Conservation (phyloP, 2,329 filamentous ascomycete genomes). For the Neophaeococcomyces aloes region DNA sequence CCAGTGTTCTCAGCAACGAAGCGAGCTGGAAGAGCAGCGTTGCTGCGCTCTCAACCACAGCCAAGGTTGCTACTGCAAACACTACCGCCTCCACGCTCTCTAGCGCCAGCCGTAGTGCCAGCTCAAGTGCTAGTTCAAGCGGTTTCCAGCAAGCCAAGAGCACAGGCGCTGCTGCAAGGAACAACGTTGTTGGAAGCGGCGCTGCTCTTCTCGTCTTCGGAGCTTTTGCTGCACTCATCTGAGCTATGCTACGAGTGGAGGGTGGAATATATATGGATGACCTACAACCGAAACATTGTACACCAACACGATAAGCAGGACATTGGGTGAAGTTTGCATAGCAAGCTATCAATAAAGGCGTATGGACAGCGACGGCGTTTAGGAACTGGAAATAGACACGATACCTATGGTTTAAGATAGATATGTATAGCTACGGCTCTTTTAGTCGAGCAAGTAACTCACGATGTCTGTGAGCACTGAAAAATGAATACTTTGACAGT, state of each 20-base stretch:
- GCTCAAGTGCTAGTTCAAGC: conserved; percentile 20
- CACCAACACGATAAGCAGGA: background rate
- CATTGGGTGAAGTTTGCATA: too few species aligned
- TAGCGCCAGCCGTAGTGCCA: conserved; percentile 13
- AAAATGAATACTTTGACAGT: too few species aligned
- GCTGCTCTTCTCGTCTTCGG: conserved; percentile 32
- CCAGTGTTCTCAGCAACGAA: conserved; percentile 26
- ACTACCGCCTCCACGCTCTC: conserved; percentile 9
- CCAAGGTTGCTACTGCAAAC: conserved; percentile 8
- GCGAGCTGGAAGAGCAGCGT: conserved; percentile 23
- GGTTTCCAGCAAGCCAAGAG: conserved; percentile 23
- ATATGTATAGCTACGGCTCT: too few species aligned
- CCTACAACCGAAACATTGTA: background rate
- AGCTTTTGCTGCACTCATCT: conserved; percentile 16
- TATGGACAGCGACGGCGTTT: too few species aligned
- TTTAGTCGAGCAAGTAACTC: too few species aligned
- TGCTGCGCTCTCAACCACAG: conserved; percentile 22
- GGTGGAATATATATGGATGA: background rate
- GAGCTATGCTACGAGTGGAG: background rate
- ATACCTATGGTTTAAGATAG: too few species aligned
- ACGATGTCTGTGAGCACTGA: too few species aligned
- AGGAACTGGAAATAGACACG: too few species aligned
- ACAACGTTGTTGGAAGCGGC: conserved; percentile 33
- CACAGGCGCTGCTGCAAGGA: conserved; percentile 28
- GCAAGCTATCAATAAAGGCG: too few species aligned